A percentile compares a stretch with the other conserved stretches of the same genome.
Conservation (phyloP, 345 rosid species). For the Brassica cretica region DNA sequence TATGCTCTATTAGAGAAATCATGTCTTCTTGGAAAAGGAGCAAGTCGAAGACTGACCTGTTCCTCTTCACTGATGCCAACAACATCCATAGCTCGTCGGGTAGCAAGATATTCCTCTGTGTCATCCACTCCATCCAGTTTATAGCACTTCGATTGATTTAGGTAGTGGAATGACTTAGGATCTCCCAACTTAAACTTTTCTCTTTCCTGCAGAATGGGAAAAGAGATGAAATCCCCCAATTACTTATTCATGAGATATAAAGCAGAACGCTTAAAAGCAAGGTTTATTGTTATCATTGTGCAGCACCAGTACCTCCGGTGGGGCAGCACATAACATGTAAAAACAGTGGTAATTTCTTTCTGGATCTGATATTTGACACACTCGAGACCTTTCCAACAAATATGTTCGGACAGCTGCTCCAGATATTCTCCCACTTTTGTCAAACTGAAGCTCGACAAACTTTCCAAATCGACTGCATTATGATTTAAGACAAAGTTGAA, state of each 20-base stretch:
- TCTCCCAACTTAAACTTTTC: constrained; percentile 75
- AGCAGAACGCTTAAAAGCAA: constrained; percentile 15
- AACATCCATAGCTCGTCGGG: constrained; percentile 97
- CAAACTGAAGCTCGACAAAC: constrained; percentile 98
- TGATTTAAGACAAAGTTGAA: constrained; percentile 19
- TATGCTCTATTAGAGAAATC: constrained; percentile 19
- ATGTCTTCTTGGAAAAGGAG: constrained; percentile 26
- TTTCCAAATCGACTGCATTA: constrained; percentile 94
- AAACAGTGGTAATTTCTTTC: constrained; percentile 99
- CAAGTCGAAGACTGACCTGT: constrained; percentile 59
- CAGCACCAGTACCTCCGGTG: constrained; percentile 72
- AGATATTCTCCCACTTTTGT: constrained; percentile 96
- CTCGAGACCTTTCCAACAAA: constrained; percentile 97
- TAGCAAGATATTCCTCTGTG: constrained; percentile 87
- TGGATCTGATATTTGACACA: constrained; percentile 96
- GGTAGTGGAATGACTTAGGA: constrained; percentile 77
- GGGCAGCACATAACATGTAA: constrained; percentile 96
- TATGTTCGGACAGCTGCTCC: constrained; percentile 98
- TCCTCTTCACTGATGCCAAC: constrained; percentile 98
- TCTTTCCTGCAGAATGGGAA: constrained; percentile 57
- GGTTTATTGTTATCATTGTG: constrained; percentile 11
- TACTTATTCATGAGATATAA: constrained; percentile 20
- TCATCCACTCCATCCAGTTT: constrained; percentile 86
- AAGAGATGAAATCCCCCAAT: constrained; percentile 13
- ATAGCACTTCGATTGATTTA: constrained; percentile 87